phyloP scores from a whole-genome alignment of 306 rosid genomes.

The Rubus parviflorus region DNA sequence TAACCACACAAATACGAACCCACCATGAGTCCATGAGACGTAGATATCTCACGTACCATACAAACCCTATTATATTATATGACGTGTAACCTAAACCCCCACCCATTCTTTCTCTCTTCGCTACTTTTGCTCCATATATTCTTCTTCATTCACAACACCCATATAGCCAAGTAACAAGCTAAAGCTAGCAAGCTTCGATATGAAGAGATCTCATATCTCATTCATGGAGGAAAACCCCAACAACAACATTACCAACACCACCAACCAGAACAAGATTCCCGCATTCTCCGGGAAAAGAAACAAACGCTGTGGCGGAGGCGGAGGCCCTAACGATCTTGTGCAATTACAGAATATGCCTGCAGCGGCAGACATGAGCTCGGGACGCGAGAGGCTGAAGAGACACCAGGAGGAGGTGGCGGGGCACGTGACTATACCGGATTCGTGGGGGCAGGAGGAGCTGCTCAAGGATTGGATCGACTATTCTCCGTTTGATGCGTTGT shows the following conservation, averaged over 20 bases:
- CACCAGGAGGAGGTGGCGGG: constrained; percentile 59
- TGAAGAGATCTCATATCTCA: constrained; percentile 11
- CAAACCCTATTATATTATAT: constrained; percentile 19
- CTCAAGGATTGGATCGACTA: constrained; percentile 60
- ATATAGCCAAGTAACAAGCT: background rate
- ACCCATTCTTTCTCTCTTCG: constrained; percentile 19
- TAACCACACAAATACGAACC: constrained; percentile 43
- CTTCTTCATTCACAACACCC: background rate
- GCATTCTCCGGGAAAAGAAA: constrained; percentile 30
- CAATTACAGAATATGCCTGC: background rate
- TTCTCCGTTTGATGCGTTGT: constrained; percentile 49
- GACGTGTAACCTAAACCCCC: constrained; percentile 55
- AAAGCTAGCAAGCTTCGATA: background rate
- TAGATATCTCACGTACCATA: constrained; percentile 52
- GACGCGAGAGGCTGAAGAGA: constrained; percentile 58
- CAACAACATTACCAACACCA: constrained; percentile 4
- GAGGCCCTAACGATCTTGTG: background rate
- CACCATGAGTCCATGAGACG: constrained; percentile 37
- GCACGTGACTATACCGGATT: constrained; percentile 50
- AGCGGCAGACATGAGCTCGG: constrained; percentile 6
- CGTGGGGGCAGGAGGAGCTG: constrained; percentile 59
- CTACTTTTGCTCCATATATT: background rate
- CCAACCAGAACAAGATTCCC: constrained; percentile 14
- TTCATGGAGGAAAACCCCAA: constrained; percentile 35
- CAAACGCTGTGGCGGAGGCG: background rate